Evolutionary conservation across 2,329 filamentous ascomycete genomes (phyloP).

Genomic region (Fusarium haematococcum): DNA sequence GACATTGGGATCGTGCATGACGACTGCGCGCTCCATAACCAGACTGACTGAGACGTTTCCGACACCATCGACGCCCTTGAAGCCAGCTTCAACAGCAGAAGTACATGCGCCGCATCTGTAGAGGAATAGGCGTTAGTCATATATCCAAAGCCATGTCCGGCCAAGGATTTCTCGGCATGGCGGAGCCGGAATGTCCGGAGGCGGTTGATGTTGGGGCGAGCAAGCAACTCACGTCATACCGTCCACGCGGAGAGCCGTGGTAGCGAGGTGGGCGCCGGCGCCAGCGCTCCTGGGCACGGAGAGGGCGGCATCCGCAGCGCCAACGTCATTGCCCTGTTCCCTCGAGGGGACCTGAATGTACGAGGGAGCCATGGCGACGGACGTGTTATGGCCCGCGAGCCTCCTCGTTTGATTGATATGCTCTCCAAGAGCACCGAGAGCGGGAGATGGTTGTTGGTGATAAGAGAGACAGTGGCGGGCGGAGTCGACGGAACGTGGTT

Average conservation of each 20-base stretch:
- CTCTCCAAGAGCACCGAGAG: slow-evolving; percentile 23
- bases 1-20: slow-evolving; percentile 84
- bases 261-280: slow-evolving; percentile 76
- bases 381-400: slow-evolving; percentile 29
- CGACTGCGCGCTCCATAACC: slow-evolving; percentile 94
- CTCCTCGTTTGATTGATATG: slow-evolving; percentile 50
- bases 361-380: slow-evolving; percentile 61
- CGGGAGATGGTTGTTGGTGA: slow-evolving; percentile 15
- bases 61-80: slow-evolving; percentile 83
- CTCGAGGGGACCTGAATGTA: slow-evolving; percentile 61
- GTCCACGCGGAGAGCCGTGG: slow-evolving; percentile 89
- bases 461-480: slow-evolving; percentile 6
- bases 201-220: slow-evolving; percentile 8
- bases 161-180: not conserved
- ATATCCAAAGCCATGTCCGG: slow-evolving; percentile 14
- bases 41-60: slow-evolving; percentile 91
- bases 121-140: slow-evolving; percentile 49
- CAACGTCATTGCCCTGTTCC: slow-evolving; percentile 51
- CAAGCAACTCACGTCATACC: slow-evolving; percentile 78
- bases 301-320: slow-evolving; percentile 18
- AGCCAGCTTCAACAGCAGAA: slow-evolving; percentile 92
- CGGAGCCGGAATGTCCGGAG: slow-evolving; percentile 29
- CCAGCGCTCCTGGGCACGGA: slow-evolving; percentile 48
- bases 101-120: slow-evolving; percentile 91
- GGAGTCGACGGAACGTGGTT: slow-evolving; percentile 23